Evolutionary conservation across 2,329 filamentous ascomycete species (phyloP).

Genomic region (Scedosporium dehoogii): DNA sequence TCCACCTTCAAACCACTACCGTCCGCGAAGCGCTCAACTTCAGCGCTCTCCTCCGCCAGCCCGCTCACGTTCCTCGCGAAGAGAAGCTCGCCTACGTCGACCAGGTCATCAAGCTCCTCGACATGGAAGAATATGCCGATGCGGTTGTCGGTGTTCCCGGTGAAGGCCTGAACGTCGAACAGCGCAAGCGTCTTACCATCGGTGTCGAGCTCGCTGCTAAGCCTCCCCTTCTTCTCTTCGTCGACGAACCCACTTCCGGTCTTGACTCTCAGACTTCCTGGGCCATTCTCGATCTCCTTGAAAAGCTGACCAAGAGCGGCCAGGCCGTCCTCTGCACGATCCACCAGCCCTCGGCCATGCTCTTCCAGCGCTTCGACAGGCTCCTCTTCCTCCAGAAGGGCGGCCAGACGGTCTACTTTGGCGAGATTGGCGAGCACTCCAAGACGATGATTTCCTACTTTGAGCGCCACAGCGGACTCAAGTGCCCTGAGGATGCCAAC

Average conservation of each 20-base stretch:
- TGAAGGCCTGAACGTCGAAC: slow-evolving; percentile 68
- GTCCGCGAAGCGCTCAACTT: slow-evolving; percentile 84
- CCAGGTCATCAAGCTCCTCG: slow-evolving; percentile 80
- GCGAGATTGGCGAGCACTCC: slow-evolving; percentile 64
- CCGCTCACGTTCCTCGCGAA: slow-evolving; percentile 55
- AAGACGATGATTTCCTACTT: slow-evolving; percentile 64
- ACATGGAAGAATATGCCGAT: slow-evolving; percentile 85
- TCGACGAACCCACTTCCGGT: slow-evolving; percentile 92
- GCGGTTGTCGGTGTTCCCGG: slow-evolving; percentile 85
- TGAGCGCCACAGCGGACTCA: slow-evolving; percentile 56
- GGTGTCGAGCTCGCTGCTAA: slow-evolving; percentile 94
- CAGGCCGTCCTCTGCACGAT: slow-evolving; percentile 96
- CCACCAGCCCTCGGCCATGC: slow-evolving; percentile 90
- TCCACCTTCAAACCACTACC: slow-evolving; percentile 75
- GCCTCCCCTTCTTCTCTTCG: slow-evolving; percentile 78
- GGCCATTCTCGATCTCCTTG: slow-evolving; percentile 79
- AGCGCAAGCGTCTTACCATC: slow-evolving; percentile 74
- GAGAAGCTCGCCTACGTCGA: slow-evolving; percentile 86
- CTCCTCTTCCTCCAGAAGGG: slow-evolving; percentile 69
- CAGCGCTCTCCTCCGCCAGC: slow-evolving; percentile 76
- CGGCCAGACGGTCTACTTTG: slow-evolving; percentile 73
- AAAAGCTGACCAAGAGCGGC: slow-evolving; percentile 80
- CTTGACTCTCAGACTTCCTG: slow-evolving; percentile 89
- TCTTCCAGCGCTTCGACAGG: slow-evolving; percentile 85
- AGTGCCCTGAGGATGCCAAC: slow-evolving; percentile 60